Evolutionary conservation across 139 green algal species (phyloP), one percentile per base, ranked within the genome.

Genomic region (Pleodorina starrii): DNA sequence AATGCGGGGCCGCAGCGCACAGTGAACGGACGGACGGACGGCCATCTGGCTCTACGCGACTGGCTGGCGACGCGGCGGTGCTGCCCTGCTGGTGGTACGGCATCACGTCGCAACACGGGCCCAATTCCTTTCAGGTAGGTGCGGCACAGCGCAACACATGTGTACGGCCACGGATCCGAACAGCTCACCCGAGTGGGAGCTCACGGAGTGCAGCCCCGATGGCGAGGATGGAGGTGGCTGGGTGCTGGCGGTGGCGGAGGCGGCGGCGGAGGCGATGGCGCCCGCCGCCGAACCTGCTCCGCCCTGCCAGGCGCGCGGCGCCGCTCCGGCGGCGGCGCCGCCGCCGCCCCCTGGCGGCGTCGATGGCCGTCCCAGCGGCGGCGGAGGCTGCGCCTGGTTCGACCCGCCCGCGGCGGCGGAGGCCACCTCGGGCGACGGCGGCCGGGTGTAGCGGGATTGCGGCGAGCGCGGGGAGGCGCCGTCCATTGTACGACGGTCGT

Each of bases 391-490:
- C 36, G 48, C 35, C 72, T 32, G 72, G 1, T 80, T 38, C n/a
- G n/a, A n/a, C 19, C 72, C 40, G 10, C 46, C 54, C 5, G 54
- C 54, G 54, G 36, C 57, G 25, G 38, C 29, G 1, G 43, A 50
- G 17, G 60, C 43, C 4, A 63, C 27, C 59, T 86, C 60, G n/a
- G 81, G 60, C 12, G 81, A 87, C 21, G 60, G 59, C 54, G 81
- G 81, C 16, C 81, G 81, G 21, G 81, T 48, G 60, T 32, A 27
- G 9, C 79, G 42, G 16, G 50, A 57, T 54, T 74, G 54, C 40
- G 81, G 81, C 19, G 81, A 87, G 60, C 81, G 81, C 6, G 81
- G 81, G 0, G 81, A 87, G 42, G 42, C 14, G 81, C 81, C 81
- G 60, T 87, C 81, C 16, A 42, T 32, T 0, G 60, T 77, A 27